Evolutionary conservation across 805 yeast species (phyloP).

Genomic region (Pichia manshurica): DNA sequence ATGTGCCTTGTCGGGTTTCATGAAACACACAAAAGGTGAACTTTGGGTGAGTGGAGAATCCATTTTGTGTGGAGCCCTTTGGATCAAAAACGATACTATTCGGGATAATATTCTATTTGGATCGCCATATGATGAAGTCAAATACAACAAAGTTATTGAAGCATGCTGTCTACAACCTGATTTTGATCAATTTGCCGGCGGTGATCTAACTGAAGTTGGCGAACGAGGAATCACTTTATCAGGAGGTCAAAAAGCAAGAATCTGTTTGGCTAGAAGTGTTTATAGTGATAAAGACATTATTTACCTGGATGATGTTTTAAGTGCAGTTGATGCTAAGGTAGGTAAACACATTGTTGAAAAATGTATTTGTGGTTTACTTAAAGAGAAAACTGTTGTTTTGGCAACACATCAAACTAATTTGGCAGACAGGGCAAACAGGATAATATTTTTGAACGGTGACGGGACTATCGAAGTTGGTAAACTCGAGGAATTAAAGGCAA

Average conservation of each 20-base stretch:
- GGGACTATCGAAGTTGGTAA: constrained; percentile 58
- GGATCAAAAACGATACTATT: constrained; percentile 81
- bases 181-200: constrained; percentile 61
- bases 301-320: constrained; percentile 70
- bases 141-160: constrained; percentile 48
- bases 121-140: constrained; percentile 35
- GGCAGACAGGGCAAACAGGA: constrained; percentile 59
- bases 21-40: constrained; percentile 50
- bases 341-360: constrained; percentile 72
- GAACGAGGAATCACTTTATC: constrained; percentile 80
- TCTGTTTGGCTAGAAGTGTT: constrained; percentile 73
- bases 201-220: constrained; percentile 76
- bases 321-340: constrained; percentile 84
- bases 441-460: constrained; percentile 61
- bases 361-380: constrained; percentile 55
- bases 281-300: constrained; percentile 58
- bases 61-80: constrained; percentile 57
- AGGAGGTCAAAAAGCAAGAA: constrained; percentile 86
- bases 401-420: constrained; percentile 81
- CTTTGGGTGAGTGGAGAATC: constrained; percentile 48
- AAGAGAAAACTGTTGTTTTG: constrained; percentile 56
- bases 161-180: constrained; percentile 68
- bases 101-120: constrained; percentile 73
- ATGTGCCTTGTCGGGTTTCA: constrained; percentile 64
- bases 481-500: constrained; percentile 42